A percentile compares a stretch with the other conserved stretches of the same genome.
These are phyloP conservation scores for Aspergillus sclerotioniger DNA, from an alignment of 495 filamentous ascomycete species.

Conservation along the genomic window DNA sequence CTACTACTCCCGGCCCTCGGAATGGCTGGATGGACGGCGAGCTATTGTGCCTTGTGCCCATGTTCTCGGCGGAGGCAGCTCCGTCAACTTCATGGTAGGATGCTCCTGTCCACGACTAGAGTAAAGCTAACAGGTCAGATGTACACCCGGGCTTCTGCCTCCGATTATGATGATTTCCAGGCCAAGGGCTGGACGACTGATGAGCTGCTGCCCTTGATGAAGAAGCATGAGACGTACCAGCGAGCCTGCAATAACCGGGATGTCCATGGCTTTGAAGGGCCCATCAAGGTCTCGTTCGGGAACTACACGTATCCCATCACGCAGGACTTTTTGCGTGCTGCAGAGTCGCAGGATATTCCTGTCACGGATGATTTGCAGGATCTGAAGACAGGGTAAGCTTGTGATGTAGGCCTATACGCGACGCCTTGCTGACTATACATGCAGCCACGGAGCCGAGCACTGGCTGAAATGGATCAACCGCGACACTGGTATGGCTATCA, in stretches of 20 bases:
- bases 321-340: conserved; percentile 78
- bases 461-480: conserved; percentile 70
- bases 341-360: conserved; percentile 74
- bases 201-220: conserved; percentile 77
- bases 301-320: conserved; percentile 71
- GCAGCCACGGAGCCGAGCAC: conserved; percentile 38
- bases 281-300: conserved; percentile 84
- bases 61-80: conserved; percentile 73
- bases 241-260: conserved; percentile 72
- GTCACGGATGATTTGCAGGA: conserved; percentile 69
- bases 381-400: conserved; percentile 56
- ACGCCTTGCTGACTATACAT: not conserved
- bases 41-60: conserved; percentile 80
- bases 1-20: conserved; percentile 74
- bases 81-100: conserved; percentile 77
- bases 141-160: conserved; percentile 80
- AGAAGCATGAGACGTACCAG: conserved; percentile 82
- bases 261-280: conserved; percentile 74
- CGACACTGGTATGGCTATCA: conserved; percentile 44
- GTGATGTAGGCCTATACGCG: not conserved
- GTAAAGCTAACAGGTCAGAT: conserved; percentile 47
- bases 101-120: conserved; percentile 2
- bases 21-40: conserved; percentile 67
- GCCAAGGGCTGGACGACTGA: conserved; percentile 78
- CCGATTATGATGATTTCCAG: conserved; percentile 83